Evolutionary conservation across 306 rosid genomes (phyloP), one percentile per base, ranked within the genome.

Genomic region (Clitoria ternatea): DNA sequence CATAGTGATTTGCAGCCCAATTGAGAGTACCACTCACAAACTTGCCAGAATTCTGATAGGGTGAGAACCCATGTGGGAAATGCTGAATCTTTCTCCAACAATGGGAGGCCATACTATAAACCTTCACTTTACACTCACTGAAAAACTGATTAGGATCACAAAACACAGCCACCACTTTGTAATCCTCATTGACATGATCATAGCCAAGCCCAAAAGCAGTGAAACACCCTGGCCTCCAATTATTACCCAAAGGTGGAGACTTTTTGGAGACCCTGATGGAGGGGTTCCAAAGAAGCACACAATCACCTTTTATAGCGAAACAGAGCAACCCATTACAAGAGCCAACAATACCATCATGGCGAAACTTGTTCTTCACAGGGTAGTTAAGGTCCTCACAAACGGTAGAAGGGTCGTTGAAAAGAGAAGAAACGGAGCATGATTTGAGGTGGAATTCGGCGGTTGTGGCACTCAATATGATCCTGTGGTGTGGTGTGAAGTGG

Each of bases 251-350:
- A 76, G 87, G 81, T 42, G 86, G 84, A 4, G 86, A 82, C 33
- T 82, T 82, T 23, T 79, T 79, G n/a, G 81, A 79, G 27, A 71
- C 61, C 70, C 83, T 79, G 0, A 30, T 66, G 6, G 86, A 79
- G 18, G 86, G 86, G 66, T 82, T 82, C 86, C 86, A 82, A 3
- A 82, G 81, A 71, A 82, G 84, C 17, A 75, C 86, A 66, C 79
- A 75, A n/a, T 79, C 84, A 35, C 82, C 79, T 44, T 83, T 79
- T 7, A 83, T 79, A n/a, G 87, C 84, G 20, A 83, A 79, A 76
- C 84, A 79, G 1, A 83, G 76, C 48, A 83, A 61, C 0, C 87
- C 87, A 32, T 83, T 72, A 68, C 87, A 83, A 59, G 87, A 75
- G 7, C 87, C 84, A 75, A 82, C 75, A 19, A 82, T 82, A 0